Conservation (phyloP, 2,329 filamentous ascomycete genomes). For the Alternaria longipes region DNA sequence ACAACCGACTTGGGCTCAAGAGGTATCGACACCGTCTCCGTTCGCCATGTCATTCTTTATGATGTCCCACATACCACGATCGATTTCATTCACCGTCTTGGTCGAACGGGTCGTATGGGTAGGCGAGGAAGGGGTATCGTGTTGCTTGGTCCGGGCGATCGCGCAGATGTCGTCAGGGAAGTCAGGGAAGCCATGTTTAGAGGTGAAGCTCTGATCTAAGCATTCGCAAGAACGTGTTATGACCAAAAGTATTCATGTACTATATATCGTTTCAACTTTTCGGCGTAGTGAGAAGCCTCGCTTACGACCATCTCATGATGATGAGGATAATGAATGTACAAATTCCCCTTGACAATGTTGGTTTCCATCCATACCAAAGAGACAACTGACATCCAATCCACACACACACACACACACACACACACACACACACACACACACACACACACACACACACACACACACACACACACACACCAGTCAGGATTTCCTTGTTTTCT, state of each 20-base stretch:
- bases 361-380: too few relatives aligned
- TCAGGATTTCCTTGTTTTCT: not conserved
- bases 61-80: constrained; percentile 98
- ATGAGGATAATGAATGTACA: not conserved
- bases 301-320: not conserved
- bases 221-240: not conserved
- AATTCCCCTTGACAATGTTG: not conserved
- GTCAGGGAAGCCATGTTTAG: constrained; percentile 77
- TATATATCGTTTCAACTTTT: not conserved
- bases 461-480: not conserved
- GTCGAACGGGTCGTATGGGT: constrained; percentile 91
- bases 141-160: constrained; percentile 86
- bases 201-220: constrained; percentile 59
- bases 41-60: constrained; percentile 91
- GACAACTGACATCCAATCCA: not conserved
- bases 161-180: constrained; percentile 89
- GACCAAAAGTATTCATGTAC: not conserved
- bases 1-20: constrained; percentile 92
- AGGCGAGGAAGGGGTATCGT: constrained; percentile 89
- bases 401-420: not conserved
- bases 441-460: not conserved
- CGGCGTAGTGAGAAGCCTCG: too few relatives aligned
- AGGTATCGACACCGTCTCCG: constrained; percentile 92
- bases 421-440: not conserved
- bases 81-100: constrained; percentile 96